A percentile compares a stretch with the other conserved stretches of the same genome.
phyloP scores from a whole-genome alignment of 352 stramenopile species.

The Phytophthora multivora region DNA sequence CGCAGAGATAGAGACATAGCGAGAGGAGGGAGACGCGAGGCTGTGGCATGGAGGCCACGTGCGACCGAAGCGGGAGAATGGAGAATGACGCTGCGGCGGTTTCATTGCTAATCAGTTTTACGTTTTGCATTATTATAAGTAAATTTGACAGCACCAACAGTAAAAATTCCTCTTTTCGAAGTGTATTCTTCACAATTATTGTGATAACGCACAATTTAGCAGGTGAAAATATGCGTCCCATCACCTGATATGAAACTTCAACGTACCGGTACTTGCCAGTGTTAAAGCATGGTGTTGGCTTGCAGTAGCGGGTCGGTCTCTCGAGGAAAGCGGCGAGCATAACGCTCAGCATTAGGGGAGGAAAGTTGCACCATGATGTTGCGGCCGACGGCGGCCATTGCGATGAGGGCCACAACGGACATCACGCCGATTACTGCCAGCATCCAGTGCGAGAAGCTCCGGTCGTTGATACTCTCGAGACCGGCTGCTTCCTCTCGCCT shows the following conservation, averaged over 20 bases:
- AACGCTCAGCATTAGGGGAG: conserved; percentile 1
- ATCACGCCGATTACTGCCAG: conserved; percentile 20
- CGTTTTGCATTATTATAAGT: not conserved
- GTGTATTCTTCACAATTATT: not conserved
- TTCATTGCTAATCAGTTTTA: conserved; percentile 10
- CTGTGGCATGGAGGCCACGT: not conserved
- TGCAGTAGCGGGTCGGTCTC: conserved; percentile 33
- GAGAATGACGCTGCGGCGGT: conserved; percentile 7
- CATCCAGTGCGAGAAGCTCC: conserved; percentile 26
- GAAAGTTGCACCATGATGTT: conserved; percentile 35
- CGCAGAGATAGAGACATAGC: conserved; percentile 7
- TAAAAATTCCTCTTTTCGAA: no score
- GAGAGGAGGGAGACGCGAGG: not conserved
- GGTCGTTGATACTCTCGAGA: conserved; percentile 22
- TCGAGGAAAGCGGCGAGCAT: conserved; percentile 11
- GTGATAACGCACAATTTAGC: no score
- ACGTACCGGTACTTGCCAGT: not conserved
- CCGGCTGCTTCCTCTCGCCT: conserved; percentile 14
- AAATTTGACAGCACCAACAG: not conserved
- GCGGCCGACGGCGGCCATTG: conserved; percentile 23
- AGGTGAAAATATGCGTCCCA: not conserved
- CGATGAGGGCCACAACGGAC: conserved; percentile 10
- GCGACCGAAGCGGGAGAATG: conserved; percentile 1
- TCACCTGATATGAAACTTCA: conserved; percentile 6
- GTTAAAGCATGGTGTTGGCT: conserved; percentile 29